Percentiles rank a stretch among this genome's conserved stretches.
These are phyloP conservation scores for Hypoxylon fuscum DNA, from an alignment of 495 filamentous ascomycete species.

Conservation along the genomic window DNA sequence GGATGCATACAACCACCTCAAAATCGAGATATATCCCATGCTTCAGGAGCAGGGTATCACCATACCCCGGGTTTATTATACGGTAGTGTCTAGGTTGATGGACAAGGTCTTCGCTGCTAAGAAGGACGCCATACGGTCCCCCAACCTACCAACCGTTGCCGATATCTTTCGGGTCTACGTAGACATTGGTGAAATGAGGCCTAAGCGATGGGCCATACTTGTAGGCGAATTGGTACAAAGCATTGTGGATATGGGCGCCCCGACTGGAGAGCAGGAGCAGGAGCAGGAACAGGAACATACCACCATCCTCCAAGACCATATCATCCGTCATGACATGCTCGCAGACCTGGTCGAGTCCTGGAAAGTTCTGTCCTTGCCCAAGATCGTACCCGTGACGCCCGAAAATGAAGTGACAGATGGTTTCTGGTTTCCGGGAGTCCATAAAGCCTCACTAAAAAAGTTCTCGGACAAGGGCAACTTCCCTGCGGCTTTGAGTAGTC, in stretches of 20 bases:
- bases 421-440: constrained; percentile 37
- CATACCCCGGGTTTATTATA: constrained; percentile 34
- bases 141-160: constrained; percentile 47
- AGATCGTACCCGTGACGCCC: background rate
- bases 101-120: constrained; percentile 45
- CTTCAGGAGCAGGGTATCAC: constrained; percentile 25
- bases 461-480: constrained; percentile 29
- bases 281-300: no score
- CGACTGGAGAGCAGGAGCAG: constrained; percentile 26
- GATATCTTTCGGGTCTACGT: constrained; percentile 51
- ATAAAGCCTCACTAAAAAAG: constrained; percentile 17
- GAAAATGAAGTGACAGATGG: constrained; percentile 25
- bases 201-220: constrained; percentile 44
- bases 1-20: constrained; percentile 53
- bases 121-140: constrained; percentile 42
- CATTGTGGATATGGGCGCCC: constrained; percentile 43
- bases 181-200: constrained; percentile 44
- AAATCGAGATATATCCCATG: constrained; percentile 47
- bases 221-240: constrained; percentile 45
- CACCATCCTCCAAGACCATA: constrained; percentile 41
- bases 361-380: constrained; percentile 46
- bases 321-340: constrained; percentile 45
- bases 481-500: constrained; percentile 41
- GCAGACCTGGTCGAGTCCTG: constrained; percentile 53
- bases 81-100: constrained; percentile 36